A percentile compares a stretch with the other conserved stretches of the same genome.
Conservation (phyloP, 345 rosid species). For the Eucalyptus erythrocorys region DNA sequence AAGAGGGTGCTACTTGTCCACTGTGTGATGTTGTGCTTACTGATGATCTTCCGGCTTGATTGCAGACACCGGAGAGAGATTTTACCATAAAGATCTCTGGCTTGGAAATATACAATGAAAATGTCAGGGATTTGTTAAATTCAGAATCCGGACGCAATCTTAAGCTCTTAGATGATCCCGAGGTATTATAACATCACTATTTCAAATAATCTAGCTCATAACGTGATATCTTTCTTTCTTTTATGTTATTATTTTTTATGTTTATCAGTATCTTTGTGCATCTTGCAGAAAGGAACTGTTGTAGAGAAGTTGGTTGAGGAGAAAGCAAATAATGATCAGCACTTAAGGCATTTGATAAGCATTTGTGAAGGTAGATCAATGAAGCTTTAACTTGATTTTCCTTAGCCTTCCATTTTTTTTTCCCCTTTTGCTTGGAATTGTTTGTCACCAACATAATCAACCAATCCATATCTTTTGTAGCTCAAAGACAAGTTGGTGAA, state of each 20-base stretch:
- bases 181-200: conserved; percentile 36
- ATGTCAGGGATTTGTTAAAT: conserved; percentile 83
- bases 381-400: neutral
- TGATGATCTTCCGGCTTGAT: neutral
- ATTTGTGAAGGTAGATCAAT: conserved; percentile 76
- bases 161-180: conserved; percentile 98
- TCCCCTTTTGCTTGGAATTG: neutral
- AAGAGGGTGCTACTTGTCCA: neutral
- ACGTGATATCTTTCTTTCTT: neutral
- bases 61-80: conserved; percentile 94
- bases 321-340: conserved; percentile 69
- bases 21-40: neutral
- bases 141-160: conserved; percentile 88
- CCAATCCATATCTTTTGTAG: conserved; percentile 14
- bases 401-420: neutral
- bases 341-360: conserved; percentile 69
- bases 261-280: neutral
- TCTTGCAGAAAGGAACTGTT: conserved; percentile 87
- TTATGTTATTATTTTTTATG: neutral
- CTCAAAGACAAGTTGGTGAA: conserved; percentile 99
- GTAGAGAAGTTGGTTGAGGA: conserved; percentile 96
- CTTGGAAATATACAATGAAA: conserved; percentile 93
- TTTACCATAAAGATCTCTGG: conserved; percentile 92
- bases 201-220: neutral
- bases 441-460: neutral